Evolutionary conservation across 169 alveolate genomes (phyloP).

Genomic region (Eimeria sp.): DNA sequence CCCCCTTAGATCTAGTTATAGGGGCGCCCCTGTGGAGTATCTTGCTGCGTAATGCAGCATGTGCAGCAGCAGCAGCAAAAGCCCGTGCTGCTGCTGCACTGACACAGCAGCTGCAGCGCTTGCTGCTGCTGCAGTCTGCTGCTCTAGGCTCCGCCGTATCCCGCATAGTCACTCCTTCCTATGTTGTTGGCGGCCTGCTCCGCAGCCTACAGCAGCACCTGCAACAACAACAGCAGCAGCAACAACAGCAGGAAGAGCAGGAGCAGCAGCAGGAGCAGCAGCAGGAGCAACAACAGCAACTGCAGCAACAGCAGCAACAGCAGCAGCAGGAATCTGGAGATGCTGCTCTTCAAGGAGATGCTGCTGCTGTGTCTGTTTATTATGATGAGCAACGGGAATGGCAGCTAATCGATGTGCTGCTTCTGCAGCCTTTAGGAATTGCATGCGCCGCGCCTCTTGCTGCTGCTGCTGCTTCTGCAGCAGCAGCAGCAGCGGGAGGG

Average conservation of each 20-base stretch:
- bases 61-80: slow-evolving; percentile 36
- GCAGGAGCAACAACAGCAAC: slow-evolving; percentile 13
- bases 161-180: neutral
- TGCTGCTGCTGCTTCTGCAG: neutral
- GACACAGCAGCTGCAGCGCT: slow-evolving; percentile 53
- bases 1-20: neutral
- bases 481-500: slow-evolving; percentile 4
- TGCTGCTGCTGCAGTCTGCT: slow-evolving; percentile 56
- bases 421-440: slow-evolving; percentile 39
- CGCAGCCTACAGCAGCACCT: slow-evolving; percentile 46
- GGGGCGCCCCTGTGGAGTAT: slow-evolving; percentile 37
- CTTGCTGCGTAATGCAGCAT: slow-evolving; percentile 9
- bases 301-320: neutral
- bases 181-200: slow-evolving; percentile 10
- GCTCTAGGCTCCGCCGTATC: neutral
- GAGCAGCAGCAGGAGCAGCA: neutral
- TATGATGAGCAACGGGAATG: slow-evolving; percentile 8
- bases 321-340: neutral
- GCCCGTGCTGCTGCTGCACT: neutral
- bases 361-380: neutral
- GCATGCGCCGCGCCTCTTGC: slow-evolving; percentile 54
- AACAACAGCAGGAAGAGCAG: slow-evolving; percentile 13
- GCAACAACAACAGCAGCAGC: slow-evolving; percentile 32
- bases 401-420: slow-evolving; percentile 20
- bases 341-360: neutral